Percentiles rank a stretch among this genome's conserved stretches.
These are phyloP conservation scores for Aureobasidium sp. DNA, from an alignment of 2,329 filamentous ascomycete species.

Conservation along the genomic window DNA sequence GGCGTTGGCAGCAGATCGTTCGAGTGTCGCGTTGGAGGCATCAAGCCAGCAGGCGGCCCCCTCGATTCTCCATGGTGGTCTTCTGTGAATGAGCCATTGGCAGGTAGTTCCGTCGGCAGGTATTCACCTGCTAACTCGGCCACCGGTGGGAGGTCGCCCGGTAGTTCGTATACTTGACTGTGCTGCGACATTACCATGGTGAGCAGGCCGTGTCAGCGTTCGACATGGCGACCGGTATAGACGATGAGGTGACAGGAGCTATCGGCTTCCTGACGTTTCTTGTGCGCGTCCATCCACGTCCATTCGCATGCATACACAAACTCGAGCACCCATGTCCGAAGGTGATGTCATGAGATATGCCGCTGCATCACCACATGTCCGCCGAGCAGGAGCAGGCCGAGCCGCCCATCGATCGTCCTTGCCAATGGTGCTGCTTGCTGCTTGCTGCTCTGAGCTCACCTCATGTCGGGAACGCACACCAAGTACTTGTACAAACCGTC, in stretches of 20 bases:
- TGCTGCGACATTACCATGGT: not conserved
- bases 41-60: not conserved
- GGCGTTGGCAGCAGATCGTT: slow-evolving; percentile 1
- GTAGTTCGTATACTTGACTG: not conserved
- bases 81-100: not conserved
- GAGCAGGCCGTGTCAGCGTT: not conserved
- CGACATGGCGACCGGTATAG: not conserved
- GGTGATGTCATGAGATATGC: slow-evolving; percentile 5
- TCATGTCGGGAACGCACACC: not conserved
- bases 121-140: not conserved
- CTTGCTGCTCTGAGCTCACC: not conserved
- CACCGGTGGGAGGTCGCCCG: too few relatives aligned
- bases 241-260: not conserved
- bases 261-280: not conserved
- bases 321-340: slow-evolving; percentile 6
- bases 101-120: not conserved
- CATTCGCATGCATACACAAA: not conserved
- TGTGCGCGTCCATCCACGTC: not conserved
- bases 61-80: not conserved
- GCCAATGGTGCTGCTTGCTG: not conserved
- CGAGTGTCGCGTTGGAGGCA: not conserved
- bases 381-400: slow-evolving; percentile 1
- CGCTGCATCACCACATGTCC: not conserved
- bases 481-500: not conserved
- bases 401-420: not conserved